Evolutionary conservation across 768 basidiomycete genomes (phyloP).

Genomic region (Suillus placidus): DNA sequence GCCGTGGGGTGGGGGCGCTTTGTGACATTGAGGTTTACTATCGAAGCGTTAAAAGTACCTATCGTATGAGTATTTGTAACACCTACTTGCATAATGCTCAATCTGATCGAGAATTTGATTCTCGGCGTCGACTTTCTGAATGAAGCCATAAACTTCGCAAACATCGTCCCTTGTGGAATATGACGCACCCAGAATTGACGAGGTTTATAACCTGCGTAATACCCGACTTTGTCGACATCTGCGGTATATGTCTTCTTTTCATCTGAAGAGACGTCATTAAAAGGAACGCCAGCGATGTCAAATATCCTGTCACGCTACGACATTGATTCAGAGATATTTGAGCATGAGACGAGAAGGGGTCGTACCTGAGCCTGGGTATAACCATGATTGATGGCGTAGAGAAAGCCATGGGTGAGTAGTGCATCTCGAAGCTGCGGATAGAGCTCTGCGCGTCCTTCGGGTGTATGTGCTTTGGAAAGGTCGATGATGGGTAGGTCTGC

Average conservation of each 20-base stretch:
- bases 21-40: slow-evolving; percentile 33
- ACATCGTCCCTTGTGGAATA: not conserved
- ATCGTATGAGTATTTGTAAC: not conserved
- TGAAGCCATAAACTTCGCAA: not conserved
- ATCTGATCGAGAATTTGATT: slow-evolving; percentile 38
- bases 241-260: slow-evolving; percentile 42
- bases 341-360: not conserved
- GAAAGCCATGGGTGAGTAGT: slow-evolving; percentile 41
- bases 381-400: slow-evolving; percentile 53
- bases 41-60: not conserved
- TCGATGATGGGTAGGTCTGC: slow-evolving; percentile 38
- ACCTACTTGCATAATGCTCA: slow-evolving; percentile 36
- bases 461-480: slow-evolving; percentile 33
- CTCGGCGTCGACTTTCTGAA: slow-evolving; percentile 35
- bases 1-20: slow-evolving; percentile 31
- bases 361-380: slow-evolving; percentile 43
- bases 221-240: slow-evolving; percentile 44
- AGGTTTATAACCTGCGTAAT: slow-evolving; percentile 59
- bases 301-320: slow-evolving; percentile 44
- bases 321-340: not conserved
- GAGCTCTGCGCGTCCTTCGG: slow-evolving; percentile 35
- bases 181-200: slow-evolving; percentile 53
- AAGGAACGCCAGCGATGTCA: slow-evolving; percentile 45
- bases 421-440: slow-evolving; percentile 35
- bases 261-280: slow-evolving; percentile 35